Conservation (phyloP, 129 eudicot genomes). For the Apium graveolens region DNA sequence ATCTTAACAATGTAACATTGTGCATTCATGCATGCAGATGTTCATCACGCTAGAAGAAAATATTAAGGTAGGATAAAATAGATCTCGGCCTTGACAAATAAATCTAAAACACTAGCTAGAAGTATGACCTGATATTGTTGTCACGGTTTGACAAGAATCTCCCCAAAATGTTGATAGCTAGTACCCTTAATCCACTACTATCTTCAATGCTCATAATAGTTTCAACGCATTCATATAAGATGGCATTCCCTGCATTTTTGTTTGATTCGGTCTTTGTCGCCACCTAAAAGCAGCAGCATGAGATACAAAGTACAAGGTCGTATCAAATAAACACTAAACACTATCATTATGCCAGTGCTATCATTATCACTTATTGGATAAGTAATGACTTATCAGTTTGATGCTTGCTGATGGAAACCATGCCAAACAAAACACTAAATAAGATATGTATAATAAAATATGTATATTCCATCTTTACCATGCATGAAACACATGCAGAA, state of each 20-base stretch:
- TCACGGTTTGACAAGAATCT: slow-evolving; percentile 71
- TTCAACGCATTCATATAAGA: slow-evolving; percentile 60
- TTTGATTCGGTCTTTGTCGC: slow-evolving; percentile 13
- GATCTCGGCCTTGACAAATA: not conserved
- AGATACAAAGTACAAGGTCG: not conserved
- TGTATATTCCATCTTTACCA: not conserved
- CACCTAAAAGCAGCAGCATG: slow-evolving; percentile 2
- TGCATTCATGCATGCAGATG: not conserved
- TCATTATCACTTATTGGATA: not conserved
- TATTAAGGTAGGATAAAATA: not conserved
- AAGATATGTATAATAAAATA: not conserved
- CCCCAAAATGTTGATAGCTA: slow-evolving; percentile 65
- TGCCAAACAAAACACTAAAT: not conserved
- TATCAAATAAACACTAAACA: not conserved
- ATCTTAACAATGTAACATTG: not conserved
- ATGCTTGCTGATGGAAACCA: not conserved
- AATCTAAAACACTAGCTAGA: not conserved
- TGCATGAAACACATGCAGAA: not conserved
- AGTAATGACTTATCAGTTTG: not conserved
- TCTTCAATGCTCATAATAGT: slow-evolving; percentile 63
- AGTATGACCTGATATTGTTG: slow-evolving; percentile 51
- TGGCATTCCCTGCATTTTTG: slow-evolving; percentile 46
- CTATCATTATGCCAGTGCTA: not conserved
- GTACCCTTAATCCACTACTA: slow-evolving; percentile 65
- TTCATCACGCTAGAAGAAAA: not conserved